Evolutionary conservation across 192 early-diverging fungal genomes (phyloP), one percentile per base, ranked within the genome.

Genomic region (Entophlyctis helioformis): DNA sequence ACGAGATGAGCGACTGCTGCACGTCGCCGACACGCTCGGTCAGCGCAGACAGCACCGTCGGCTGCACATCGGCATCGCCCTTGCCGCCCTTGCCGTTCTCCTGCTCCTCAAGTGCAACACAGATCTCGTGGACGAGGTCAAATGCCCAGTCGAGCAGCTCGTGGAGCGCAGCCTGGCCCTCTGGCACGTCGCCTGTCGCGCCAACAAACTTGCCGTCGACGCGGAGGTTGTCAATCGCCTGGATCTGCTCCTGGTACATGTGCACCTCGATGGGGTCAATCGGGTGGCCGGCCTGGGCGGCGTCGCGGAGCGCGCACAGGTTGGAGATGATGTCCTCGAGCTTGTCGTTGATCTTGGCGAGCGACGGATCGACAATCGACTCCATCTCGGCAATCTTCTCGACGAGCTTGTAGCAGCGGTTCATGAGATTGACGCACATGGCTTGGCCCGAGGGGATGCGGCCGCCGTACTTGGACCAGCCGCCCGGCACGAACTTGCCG

Each of bases 81-180:
- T n/a, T n/a, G n/a, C n/a, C 50, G 31, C 9, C 4, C 3, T 25
- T 16, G 42, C 28, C 37, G 31, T 12, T 10, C 24, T 42, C 26
- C 8, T 15, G 34, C 9, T 7, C 6, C 27, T 60, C 58, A 13
- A 49, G 10, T 16, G n/a, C 52, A 10, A 60, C 46, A 10, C 57
- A 26, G 27, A 50, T 62, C 20, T 60, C 50, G 50, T 62, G 60
- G 16, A 62, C 33, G 10, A 62, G 29, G 20, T 62, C 60, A 31
- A 53, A 62, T 10, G 60, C 60, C 19, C 61, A 50, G 11, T 60
- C 57, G 1, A 59, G 55, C 46, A 53, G 20, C 18, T 48, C 57
- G 28, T 15, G 33, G 10, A 60, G 36, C 0, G 33, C 36, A 23
- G 57, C 57, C 33, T 60, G 56, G 15, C 56, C 57, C 16, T 60